phyloP scores from a whole-genome alignment of 768 basidiomycete genomes.

The Coprinopsis marcescibilis region DNA sequence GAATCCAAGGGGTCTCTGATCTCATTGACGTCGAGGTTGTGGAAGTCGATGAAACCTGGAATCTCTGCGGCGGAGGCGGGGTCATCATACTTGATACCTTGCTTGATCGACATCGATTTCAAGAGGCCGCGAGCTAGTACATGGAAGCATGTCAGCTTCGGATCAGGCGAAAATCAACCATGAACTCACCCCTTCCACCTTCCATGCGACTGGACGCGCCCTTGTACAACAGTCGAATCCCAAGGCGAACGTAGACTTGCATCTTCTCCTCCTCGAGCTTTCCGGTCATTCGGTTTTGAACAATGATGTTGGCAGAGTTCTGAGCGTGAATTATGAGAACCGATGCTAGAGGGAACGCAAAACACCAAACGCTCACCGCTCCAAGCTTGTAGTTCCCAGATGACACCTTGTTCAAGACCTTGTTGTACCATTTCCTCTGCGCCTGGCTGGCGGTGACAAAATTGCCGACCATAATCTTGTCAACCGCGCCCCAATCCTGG shows the following conservation, averaged over 20 bases:
- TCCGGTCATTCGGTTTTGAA: constrained; percentile 89
- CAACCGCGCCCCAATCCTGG: constrained; percentile 86
- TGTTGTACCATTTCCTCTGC: constrained; percentile 96
- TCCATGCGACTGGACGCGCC: constrained; percentile 88
- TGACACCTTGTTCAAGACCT: constrained; percentile 80
- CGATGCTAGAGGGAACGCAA: neutral
- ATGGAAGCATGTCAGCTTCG: constrained; percentile 7
- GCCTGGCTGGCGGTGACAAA: constrained; percentile 94
- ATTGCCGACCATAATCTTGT: constrained; percentile 86
- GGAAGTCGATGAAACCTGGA: constrained; percentile 83
- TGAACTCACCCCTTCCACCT: constrained; percentile 65
- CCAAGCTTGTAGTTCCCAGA: constrained; percentile 86
- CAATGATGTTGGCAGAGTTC: constrained; percentile 98
- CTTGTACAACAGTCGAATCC: constrained; percentile 91
- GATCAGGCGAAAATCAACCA: neutral
- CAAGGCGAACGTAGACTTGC: constrained; percentile 87
- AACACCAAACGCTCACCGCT: constrained; percentile 42
- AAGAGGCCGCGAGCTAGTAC: constrained; percentile 70
- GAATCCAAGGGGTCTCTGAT: constrained; percentile 77
- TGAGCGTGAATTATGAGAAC: constrained; percentile 19
- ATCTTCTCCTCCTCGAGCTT: constrained; percentile 98
- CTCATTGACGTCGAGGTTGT: constrained; percentile 77
- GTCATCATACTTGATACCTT: constrained; percentile 88
- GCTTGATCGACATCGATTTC: constrained; percentile 88
- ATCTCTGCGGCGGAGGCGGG: constrained; percentile 84